These are phyloP conservation scores for Xylaria grammica DNA, from an alignment of 495 filamentous ascomycete genomes.

Conservation along the genomic window DNA sequence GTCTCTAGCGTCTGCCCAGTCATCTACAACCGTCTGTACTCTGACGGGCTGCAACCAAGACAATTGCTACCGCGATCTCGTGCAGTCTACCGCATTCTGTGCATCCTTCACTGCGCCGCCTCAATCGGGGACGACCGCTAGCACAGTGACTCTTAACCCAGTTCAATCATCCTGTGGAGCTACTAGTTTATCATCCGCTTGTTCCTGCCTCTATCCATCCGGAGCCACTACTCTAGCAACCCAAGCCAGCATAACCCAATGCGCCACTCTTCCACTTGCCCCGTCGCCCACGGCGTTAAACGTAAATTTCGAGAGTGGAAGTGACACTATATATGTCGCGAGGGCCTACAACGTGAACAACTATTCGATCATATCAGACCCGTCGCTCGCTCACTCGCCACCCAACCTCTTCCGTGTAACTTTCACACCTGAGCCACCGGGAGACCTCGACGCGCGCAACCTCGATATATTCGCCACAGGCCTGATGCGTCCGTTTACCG, in stretches of 20 bases:
- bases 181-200: conserved; percentile 10
- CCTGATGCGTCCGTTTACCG: conserved; percentile 8
- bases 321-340: conserved; percentile 3
- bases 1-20: conserved; percentile 1
- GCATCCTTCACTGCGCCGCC: conserved; percentile 13
- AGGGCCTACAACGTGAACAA: conserved; percentile 8
- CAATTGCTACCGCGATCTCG: conserved; percentile 16
- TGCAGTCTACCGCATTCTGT: conserved; percentile 12
- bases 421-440: conserved; percentile 1
- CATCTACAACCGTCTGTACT: conserved; percentile 14
- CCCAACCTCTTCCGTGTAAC: conserved; percentile 14
- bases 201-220: conserved; percentile 12
- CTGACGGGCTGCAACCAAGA: conserved; percentile 13
- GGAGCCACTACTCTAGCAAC: conserved; percentile 14
- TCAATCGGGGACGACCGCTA: not conserved
- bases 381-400: conserved; percentile 7
- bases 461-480: conserved; percentile 9
- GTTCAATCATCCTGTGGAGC: conserved; percentile 13
- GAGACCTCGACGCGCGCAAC: conserved; percentile 1
- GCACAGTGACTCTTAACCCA: conserved; percentile 1
- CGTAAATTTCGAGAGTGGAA: conserved; percentile 5
- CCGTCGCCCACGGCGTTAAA: conserved; percentile 9
- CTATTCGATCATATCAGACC: not conserved
- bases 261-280: conserved; percentile 5
- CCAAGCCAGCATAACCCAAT: conserved; percentile 15